A percentile compares a stretch with the other conserved stretches of the same genome.
Evolutionary conservation across 1,284 basidiomycete genomes (phyloP).

Genomic region (Moniliophthora roreri): DNA sequence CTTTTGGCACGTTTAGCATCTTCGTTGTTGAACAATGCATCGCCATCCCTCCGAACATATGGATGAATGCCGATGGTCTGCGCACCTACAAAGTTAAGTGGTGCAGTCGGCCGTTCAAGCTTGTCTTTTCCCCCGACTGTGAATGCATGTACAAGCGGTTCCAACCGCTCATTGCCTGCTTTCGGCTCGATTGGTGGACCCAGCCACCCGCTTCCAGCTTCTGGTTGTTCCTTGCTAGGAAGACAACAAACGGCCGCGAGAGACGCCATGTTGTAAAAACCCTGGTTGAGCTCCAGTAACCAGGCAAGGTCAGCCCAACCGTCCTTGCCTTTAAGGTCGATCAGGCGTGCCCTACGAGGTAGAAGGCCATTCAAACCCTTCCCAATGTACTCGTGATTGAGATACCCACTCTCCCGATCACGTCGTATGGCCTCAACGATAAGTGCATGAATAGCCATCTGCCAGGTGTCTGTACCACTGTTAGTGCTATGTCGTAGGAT

Average conservation of each 20-base stretch:
- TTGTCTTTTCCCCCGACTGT: conserved; percentile 10
- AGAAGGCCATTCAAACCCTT: conserved; percentile 26
- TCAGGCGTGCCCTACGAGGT: conserved; percentile 21
- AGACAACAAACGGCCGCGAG: conserved; percentile 22
- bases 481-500: conserved; percentile 23
- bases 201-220: conserved; percentile 19
- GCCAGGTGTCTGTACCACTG: conserved; percentile 22
- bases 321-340: conserved; percentile 18
- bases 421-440: conserved; percentile 25
- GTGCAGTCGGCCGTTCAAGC: no score
- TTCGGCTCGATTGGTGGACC: conserved; percentile 20
- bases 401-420: conserved; percentile 15
- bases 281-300: conserved; percentile 27
- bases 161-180: conserved; percentile 22
- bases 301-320: conserved; percentile 27
- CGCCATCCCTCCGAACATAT: no score
- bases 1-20: no score
- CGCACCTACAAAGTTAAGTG: no score
- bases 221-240: conserved; percentile 4
- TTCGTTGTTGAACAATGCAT: no score
- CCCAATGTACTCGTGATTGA: conserved; percentile 21
- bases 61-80: no score
- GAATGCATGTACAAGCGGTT: conserved; percentile 22
- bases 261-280: conserved; percentile 24
- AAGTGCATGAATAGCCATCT: conserved; percentile 24